Evolutionary conservation across 1,139 yeast species (phyloP), one percentile per base, ranked within the genome.

Genomic region (Kodamaea fungicola): DNA sequence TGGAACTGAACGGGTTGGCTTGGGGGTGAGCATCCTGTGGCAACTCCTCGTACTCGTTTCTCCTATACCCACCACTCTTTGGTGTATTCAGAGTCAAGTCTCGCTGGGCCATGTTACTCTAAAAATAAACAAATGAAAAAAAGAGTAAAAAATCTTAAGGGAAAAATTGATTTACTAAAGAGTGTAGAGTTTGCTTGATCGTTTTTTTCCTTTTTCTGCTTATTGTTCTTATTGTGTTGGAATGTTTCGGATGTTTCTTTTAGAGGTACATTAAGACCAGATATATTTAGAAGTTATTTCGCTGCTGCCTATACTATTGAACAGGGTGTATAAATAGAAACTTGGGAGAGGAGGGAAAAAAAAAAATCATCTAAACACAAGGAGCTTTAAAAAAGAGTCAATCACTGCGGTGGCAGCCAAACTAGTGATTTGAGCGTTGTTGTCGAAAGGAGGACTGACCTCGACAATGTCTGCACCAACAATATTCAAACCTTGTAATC

Each of bases 381-480:
- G 67, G 29, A 76, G 52, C 6, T 76, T 76, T 41, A 76, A 52
- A 22, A 74, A 52, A 2, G 74, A 64, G 45, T 76, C 81, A 23
- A 76, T 63, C 9, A 74, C 76, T 10, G 72, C 72, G 1, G 80
- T 74, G 2, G 81, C 83, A 0, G 78, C 73, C 42, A 76, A 62
- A 39, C 71, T 64, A 1, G 82, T 76, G 34, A 70, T 70, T 36
- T 65, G 80, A 16, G 71, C 60, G 39, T 67, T 71, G 19, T 72
- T 60, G 44, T 74, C 79, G 37, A 62, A 75, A 0, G 78, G 76
- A 2, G 81, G 80, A 44, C 74, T 67, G 2, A 76, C 80, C 50
- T 76, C 82, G 4, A 76, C 81, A n/a, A 76, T 71, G 47, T 76
- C 82, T 10, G 72, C 78, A 1, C 82, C 82, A 6, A 76, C 66